These are phyloP conservation scores for Leccinum subtestaceum DNA, from an alignment of 768 basidiomycete species.

Conservation along the genomic window DNA sequence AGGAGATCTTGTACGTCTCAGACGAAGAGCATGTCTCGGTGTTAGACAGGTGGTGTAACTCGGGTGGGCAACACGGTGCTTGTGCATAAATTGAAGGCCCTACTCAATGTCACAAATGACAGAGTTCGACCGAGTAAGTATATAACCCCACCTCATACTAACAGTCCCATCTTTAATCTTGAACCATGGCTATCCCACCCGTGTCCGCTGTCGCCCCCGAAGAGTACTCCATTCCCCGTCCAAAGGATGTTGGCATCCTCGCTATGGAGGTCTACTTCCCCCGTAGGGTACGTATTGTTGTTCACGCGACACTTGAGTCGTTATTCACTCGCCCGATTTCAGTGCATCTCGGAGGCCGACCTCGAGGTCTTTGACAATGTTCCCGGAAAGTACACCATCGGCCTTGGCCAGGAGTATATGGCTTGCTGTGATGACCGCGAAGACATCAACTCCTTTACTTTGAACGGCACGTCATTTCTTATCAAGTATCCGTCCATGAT, in stretches of 20 bases:
- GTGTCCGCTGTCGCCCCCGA: conserved; percentile 7
- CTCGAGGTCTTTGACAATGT: conserved; percentile 95
- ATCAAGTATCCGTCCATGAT: neutral
- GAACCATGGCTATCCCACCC: conserved; percentile 27
- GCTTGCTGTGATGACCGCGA: conserved; percentile 98
- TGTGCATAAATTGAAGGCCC: too few relatives aligned
- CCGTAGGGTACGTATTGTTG: conserved; percentile 59
- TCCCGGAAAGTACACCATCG: conserved; percentile 97
- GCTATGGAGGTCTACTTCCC: conserved; percentile 96
- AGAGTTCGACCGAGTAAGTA: conserved; percentile 2
- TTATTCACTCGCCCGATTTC: conserved; percentile 8
- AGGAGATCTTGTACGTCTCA: conserved; percentile 2
- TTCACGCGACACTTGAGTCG: conserved; percentile 7
- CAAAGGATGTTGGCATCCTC: conserved; percentile 92
- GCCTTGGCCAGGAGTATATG: conserved; percentile 97
- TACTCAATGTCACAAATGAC: neutral
- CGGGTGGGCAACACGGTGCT: too few relatives aligned
- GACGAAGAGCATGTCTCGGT: neutral
- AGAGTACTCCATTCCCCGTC: conserved; percentile 44
- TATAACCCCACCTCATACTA: conserved; percentile 19
- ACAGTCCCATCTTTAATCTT: neutral
- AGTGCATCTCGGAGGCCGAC: conserved; percentile 96
- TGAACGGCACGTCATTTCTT: conserved; percentile 67
- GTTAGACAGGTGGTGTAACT: neutral
- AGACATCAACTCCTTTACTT: conserved; percentile 96